phyloP scores from a whole-genome alignment of 2,329 filamentous ascomycete species.

The Ustulina deusta region DNA sequence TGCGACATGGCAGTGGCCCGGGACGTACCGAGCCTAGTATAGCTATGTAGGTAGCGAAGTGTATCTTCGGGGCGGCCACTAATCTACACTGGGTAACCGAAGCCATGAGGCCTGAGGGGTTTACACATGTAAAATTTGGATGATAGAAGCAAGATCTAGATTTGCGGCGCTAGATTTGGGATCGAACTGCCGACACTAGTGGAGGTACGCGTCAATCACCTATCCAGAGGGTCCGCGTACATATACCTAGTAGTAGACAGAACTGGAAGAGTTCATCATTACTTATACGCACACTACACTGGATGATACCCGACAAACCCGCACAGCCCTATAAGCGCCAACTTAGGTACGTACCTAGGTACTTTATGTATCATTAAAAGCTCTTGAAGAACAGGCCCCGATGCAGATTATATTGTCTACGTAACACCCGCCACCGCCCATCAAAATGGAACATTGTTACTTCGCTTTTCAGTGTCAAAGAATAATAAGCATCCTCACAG shows the following conservation, averaged over 20 bases:
- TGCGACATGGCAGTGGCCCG: background rate
- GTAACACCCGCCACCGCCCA: no score
- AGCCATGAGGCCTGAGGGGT: no score
- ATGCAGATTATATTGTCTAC: background rate
- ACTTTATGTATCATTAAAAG: background rate
- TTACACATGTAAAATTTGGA: no score
- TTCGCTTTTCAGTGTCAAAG: background rate
- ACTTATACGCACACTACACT: background rate
- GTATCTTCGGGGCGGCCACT: no score
- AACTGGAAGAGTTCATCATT: background rate
- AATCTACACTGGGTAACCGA: no score
- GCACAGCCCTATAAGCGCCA: background rate
- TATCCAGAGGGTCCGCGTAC: background rate
- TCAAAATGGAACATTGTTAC: no score
- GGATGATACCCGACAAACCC: background rate
- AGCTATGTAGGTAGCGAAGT: background rate
- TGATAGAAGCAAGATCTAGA: no score
- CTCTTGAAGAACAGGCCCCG: no score
- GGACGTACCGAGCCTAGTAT: conserved; percentile 8
- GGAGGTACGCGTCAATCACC: no score
- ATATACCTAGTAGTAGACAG: background rate
- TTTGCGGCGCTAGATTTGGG: no score
- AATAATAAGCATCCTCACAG: background rate
- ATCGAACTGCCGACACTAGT: no score
- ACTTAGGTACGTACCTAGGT: no score